Percentiles rank a stretch among this genome's conserved stretches.
These are phyloP conservation scores for Digitaria exilis DNA, from an alignment of 202 grass and related monocot species.

Conservation along the genomic window DNA sequence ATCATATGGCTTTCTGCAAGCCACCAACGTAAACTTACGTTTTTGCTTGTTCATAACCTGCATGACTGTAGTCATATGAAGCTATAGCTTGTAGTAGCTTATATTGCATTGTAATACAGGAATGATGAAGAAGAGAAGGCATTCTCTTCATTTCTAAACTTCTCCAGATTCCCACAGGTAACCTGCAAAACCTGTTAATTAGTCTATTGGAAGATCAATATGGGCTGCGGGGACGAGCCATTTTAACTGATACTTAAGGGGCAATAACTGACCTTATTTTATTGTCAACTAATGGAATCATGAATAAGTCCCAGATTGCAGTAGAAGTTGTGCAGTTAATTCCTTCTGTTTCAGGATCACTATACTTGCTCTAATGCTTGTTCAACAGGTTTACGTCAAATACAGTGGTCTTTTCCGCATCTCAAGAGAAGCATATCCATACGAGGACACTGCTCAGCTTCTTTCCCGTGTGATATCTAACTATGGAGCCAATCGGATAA, in stretches of 20 bases:
- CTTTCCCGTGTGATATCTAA: constrained; percentile 62
- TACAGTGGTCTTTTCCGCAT: constrained; percentile 86
- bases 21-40: constrained; percentile 61
- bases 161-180: constrained; percentile 91
- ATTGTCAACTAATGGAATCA: not conserved
- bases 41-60: constrained; percentile 17
- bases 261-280: not conserved
- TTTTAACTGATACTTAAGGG: too few relatives aligned
- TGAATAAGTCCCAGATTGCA: constrained; percentile 5
- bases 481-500: constrained; percentile 74
- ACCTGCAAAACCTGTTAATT: not conserved
- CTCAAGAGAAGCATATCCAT: constrained; percentile 75
- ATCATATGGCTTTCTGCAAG: constrained; percentile 96
- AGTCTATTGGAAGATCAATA: not conserved
- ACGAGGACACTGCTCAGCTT: constrained; percentile 64
- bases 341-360: not conserved
- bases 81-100: not conserved
- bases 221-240: not conserved
- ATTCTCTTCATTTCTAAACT: constrained; percentile 61
- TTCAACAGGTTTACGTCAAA: constrained; percentile 78
- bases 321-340: not conserved
- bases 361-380: constrained; percentile 9
- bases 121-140: constrained; percentile 68
- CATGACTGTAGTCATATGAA: not conserved
- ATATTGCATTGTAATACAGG: constrained; percentile 46